Evolutionary conservation across 2,329 filamentous ascomycete species (phyloP), one percentile per base, ranked within the genome.

Genomic region (Trichoderma sp.): DNA sequence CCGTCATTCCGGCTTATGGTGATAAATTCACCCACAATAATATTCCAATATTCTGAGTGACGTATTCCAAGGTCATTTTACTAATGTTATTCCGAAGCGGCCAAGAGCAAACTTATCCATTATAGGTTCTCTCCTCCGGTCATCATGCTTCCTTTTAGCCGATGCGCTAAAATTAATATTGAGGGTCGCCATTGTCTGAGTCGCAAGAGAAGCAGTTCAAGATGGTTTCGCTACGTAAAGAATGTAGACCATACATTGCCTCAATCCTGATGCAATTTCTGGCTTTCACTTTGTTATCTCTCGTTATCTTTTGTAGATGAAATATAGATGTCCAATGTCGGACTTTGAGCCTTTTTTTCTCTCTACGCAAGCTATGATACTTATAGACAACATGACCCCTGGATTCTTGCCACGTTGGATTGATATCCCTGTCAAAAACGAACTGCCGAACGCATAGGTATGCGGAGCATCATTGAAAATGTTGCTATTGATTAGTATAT

Each of bases 381-480:
- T 19, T 54, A 5, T 4, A 22, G 17, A 22, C 22, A 8, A 15
- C 4, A 25, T 34, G 13, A 7, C 37, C 17, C 19, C 19, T 34
- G 35, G 60, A 54, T 39, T 17, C 4, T 29, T 64, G 29, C 60
- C 60, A 48, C 34, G 60, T 54, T 39, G 19, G 34, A 32, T 17
- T 7, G 25, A 35, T 56, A 64, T 27, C 61, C 61, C 52, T 39
- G 35, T n/a, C 12, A 17, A 45, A 12, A 25, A 4, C 8, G 37
- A 29, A 13, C 17, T 7, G 27, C n/a, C 15, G 2, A 32, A 25
- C 6, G 32, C 15, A 27, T 9, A 12, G 8, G 3, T 17, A 64
- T 64, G 61, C 61, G 61, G 61, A 64, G 61, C 35, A 56, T 25
- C 13, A 39, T 29, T 10, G 9, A n/a, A 7, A 15, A 56, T 15